Evolutionary conservation across 2,329 filamentous ascomycete genomes (phyloP).

Genomic region (Exophiala spinifera): DNA sequence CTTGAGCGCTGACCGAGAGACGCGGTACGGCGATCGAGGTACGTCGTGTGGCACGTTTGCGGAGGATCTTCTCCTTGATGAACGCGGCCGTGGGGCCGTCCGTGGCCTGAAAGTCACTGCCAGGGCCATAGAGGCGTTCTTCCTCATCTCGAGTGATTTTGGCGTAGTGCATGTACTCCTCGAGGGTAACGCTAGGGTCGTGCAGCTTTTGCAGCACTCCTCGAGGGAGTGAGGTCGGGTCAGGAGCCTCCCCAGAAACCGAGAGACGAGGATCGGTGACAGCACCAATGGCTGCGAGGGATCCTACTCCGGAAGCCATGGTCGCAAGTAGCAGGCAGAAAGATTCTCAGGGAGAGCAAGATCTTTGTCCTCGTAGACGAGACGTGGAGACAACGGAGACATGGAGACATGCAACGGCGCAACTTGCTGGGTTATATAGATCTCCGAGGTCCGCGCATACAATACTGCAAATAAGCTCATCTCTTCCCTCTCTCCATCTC

Average conservation of each 20-base stretch:
- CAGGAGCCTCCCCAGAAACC: constrained; percentile 7
- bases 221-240: constrained; percentile 9
- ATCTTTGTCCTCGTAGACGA: background rate
- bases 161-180: constrained; percentile 42
- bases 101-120: constrained; percentile 9
- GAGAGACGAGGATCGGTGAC: constrained; percentile 17
- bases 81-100: constrained; percentile 11
- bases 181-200: constrained; percentile 34
- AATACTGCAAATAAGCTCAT: too few species aligned
- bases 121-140: constrained; percentile 26
- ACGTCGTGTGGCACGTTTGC: constrained; percentile 14
- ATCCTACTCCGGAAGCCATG: constrained; percentile 19
- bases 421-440: background rate
- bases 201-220: constrained; percentile 24
- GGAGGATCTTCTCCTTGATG: constrained; percentile 23
- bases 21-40: constrained; percentile 9
- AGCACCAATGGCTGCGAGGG: constrained; percentile 18
- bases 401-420: background rate
- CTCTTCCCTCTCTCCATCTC: too few species aligned
- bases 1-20: constrained; percentile 20
- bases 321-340: background rate
- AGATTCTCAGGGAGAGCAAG: background rate
- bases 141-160: constrained; percentile 36
- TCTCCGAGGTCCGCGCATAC: too few species aligned
- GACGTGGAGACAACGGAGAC: background rate